Evolutionary conservation across 257 asterid species (phyloP), one percentile per base, ranked within the genome.

Genomic region (Fraxinus quadrangulata): DNA sequence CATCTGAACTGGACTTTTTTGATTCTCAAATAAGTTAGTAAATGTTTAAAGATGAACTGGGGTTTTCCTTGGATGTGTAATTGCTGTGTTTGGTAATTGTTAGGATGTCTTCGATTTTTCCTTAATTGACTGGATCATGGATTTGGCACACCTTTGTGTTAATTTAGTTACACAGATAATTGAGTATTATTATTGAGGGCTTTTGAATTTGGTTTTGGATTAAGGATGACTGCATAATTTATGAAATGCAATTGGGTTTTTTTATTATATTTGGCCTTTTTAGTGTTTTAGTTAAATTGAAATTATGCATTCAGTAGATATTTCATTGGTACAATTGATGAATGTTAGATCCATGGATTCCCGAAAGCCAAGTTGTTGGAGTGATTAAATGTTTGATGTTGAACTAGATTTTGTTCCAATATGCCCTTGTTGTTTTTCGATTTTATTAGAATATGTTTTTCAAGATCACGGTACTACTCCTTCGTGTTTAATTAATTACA

Each of bases 101-200:
- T 79, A 81, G 79, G 80, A 65, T 66, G 82, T 74, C 68, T 14
- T 73, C 51, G 2, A 23, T 2, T 61, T 61, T 61, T 23, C 67
- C 69, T 12, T 17, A 6, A 23, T 63, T 9, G 33, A 23, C 17
- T 63, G 69, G 67, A 21, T 23, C 6, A 3, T 77, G 16, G 17
- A 1, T 6, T 78, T 71, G 81, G 69, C 51, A 56, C 77, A 26
- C 61, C 36, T 47, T n/a, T 66, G 80, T 68, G 79, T 73, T 84
- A 74, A 80, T 59, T 79, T 74, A 61, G 75, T 63, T 77, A 73
- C 45, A 16, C 70, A 51, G 37, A 45, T 73, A 37, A 70, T 36
- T 33, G 51, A n/a, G 67, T 26, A 49, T 54, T 40, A 49, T 56
- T 75, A 13, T 16, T 23, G 2, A 23, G 13, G 39, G 70, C 11